Evolutionary conservation across 1,284 basidiomycete genomes (phyloP).

Genomic region (Cerioporus squamosus): DNA sequence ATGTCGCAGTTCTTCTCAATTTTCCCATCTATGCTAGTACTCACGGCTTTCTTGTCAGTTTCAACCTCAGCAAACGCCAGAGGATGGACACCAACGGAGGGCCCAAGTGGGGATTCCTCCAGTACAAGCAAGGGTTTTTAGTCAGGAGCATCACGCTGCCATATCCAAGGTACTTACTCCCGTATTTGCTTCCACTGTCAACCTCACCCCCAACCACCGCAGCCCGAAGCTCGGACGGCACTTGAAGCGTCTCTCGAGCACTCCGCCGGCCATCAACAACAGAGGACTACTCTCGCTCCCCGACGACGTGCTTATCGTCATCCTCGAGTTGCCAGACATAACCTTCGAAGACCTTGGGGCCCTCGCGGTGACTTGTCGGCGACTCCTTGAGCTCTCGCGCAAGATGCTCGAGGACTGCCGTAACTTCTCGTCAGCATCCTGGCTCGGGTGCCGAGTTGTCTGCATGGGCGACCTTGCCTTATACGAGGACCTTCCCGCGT

Average conservation of each 20-base stretch:
- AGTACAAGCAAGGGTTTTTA: slow-evolving; percentile 1
- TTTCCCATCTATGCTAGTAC: neutral
- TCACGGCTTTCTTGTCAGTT: neutral
- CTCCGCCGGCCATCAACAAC: neutral
- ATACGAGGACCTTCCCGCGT: neutral
- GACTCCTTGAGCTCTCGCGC: neutral
- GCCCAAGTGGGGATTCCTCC: neutral
- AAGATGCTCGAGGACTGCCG: neutral
- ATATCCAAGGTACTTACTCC: neutral
- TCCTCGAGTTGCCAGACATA: neutral
- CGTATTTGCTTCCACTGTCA: neutral
- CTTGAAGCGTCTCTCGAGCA: neutral
- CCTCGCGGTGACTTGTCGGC: neutral
- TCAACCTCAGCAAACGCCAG: neutral
- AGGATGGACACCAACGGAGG: neutral
- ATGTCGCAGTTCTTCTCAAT: neutral
- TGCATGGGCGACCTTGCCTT: neutral
- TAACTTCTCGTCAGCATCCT: neutral
- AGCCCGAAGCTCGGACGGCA: slow-evolving; percentile 6
- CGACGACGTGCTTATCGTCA: neutral
- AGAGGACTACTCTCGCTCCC: slow-evolving; percentile 8
- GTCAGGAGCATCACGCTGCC: slow-evolving; percentile 2
- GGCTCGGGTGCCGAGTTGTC: slow-evolving; percentile 1
- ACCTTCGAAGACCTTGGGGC: neutral
- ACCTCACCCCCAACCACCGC: neutral